Evolutionary conservation across 805 yeast genomes (phyloP), one percentile per base, ranked within the genome.

Genomic region (Hanseniaspora jakobsenii): DNA sequence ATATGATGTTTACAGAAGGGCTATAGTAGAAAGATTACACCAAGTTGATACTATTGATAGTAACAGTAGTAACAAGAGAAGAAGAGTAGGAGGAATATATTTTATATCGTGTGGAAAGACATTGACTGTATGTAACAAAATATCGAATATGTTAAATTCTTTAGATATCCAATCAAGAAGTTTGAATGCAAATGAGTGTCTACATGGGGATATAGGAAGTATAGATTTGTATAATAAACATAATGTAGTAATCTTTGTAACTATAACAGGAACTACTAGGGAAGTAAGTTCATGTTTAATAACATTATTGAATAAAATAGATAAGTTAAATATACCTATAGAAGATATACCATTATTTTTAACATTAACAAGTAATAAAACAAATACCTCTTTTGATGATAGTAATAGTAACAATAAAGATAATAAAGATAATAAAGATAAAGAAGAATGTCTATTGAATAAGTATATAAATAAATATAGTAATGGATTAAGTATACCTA

Each of bases 121-220:
- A 1, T 74, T 66, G 61, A 83, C 83, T 60, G 81, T 85, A 27
- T 93, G 85, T 12, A 66, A 71, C 47, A 85, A 85, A 60, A 64
- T 79, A 12, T 83, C 75, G 43, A 94, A 95, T 8, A 85, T 94
- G 4, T 64, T 85, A 60, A 82, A 80, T 55, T 83, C 94, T 0
- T 66, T 86, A 47, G 77, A 86, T 24, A 70, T 85, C 41, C 77
- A 74, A 41, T 68, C 94, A 0, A 72, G 75, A 0, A 52, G 71
- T 1, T 62, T 85, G 44, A 95, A 85, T 56, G 94, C 95, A 0
- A 65, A 82, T 3, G 95, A 85, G 49, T 95, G 95, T 0, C 64
- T 86, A 16, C 95, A 85, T 58, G 95, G 95, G 5, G 95, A 85
- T 58, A 67, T 85, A 52, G 95, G 95, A 2, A 61, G 78, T 30